Evolutionary conservation across 179 eudicot species (phyloP), one percentile per base, ranked within the genome.

Genomic region (Beta macrorhiza): DNA sequence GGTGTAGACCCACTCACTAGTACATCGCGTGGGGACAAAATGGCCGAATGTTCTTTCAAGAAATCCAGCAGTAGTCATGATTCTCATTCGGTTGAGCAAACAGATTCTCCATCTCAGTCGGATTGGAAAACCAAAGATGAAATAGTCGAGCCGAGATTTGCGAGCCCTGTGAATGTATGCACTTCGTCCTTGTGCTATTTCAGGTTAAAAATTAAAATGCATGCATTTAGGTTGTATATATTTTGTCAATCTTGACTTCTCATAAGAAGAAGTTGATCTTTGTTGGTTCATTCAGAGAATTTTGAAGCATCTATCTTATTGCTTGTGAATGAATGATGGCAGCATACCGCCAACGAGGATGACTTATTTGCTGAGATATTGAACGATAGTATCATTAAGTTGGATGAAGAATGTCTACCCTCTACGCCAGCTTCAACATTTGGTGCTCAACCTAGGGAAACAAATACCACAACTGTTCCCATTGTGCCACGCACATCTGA

Each of bases 301-400:
- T 1, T 37, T 37, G 42, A 37, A 29, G 9, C 32, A 29, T 29
- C 32, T 64, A 5, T 65, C 13, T 65, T 9, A 1, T 58, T 73
- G 16, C 44, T 69, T 78, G 51, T 80, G 76, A 55, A 52, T 68
- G 62, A 59, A 13, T 49, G 52, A 6, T 78, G 83, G 86, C 88
- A 78, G 76, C n/a, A 57, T 67, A 80, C 25, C 11, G 72, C 81
- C 1, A 74, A 82, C 13, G 97, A 86, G 58, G 88, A 85, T 61
- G 94, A 93, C 22, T 86, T 85, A 2, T 93, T 79, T 67, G 93
- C 91, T 20, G 97, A 93, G 49, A 93, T 93, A 88, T 78, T 92
- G 83, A 91, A 93, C 19, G 97, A 93, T 57, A 91, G 89, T 57
- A 91, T 92, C 16, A 72, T 92, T 47, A 87, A 86, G 76, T 90